A percentile compares a stretch with the other conserved stretches of the same genome.
Conservation (phyloP, 108 stramenopile genomes). For the Cyclotella atomus region DNA sequence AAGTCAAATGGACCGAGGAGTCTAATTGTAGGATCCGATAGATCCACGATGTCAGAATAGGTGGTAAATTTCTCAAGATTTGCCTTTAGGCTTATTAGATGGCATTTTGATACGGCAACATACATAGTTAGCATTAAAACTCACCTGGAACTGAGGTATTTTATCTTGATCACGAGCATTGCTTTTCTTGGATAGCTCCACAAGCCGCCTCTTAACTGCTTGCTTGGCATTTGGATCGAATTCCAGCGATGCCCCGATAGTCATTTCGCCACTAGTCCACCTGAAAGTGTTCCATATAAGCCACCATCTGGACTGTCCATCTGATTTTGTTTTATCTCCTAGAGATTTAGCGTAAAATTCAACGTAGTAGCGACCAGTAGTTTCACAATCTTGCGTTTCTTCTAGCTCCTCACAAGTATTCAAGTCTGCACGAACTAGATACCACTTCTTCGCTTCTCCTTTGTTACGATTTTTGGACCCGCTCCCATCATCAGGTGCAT, state of each 20-base stretch:
- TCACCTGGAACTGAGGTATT: no score
- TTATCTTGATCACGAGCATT: neutral
- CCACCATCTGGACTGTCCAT: slow-evolving; percentile 39
- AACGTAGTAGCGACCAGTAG: slow-evolving; percentile 37
- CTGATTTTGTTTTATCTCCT: slow-evolving; percentile 24
- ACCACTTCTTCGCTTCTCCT: slow-evolving; percentile 16
- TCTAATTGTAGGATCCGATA: slow-evolving; percentile 21
- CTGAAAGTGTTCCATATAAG: slow-evolving; percentile 36
- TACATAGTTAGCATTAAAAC: no score
- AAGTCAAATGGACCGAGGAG: slow-evolving; percentile 44
- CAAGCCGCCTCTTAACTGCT: slow-evolving; percentile 18
- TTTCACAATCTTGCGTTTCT: slow-evolving; percentile 13
- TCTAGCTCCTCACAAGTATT: slow-evolving; percentile 7
- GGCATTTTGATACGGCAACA: no score
- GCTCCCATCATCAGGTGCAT: neutral
- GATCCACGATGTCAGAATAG: slow-evolving; percentile 20
- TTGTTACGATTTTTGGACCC: neutral
- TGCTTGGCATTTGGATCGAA: slow-evolving; percentile 29
- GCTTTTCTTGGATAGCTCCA: slow-evolving; percentile 1
- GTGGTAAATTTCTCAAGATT: slow-evolving; percentile 21
- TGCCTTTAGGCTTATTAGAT: no score
- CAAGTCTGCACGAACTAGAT: slow-evolving; percentile 42
- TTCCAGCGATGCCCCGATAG: slow-evolving; percentile 30
- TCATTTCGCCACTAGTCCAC: slow-evolving; percentile 19
- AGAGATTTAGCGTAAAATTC: slow-evolving; percentile 42